Evolutionary conservation across 2,329 filamentous ascomycete species (phyloP).

Genomic region (Trichophyton rubrum): DNA sequence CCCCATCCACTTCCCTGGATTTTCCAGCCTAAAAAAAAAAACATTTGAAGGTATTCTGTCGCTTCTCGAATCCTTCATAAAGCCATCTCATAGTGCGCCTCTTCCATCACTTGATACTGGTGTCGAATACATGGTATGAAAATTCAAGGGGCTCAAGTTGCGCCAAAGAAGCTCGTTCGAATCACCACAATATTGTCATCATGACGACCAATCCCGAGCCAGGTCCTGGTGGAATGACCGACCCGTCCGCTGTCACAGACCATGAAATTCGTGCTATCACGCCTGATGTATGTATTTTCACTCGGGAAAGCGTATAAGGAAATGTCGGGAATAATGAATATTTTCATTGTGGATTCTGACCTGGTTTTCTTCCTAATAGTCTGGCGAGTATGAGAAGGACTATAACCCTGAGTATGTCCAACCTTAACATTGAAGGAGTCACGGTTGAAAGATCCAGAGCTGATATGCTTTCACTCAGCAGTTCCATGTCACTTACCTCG

Average conservation of each 20-base stretch:
- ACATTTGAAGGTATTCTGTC: background rate
- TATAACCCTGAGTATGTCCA: constrained; percentile 4
- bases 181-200: background rate
- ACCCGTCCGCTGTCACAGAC: background rate
- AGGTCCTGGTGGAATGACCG: background rate
- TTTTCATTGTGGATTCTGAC: background rate
- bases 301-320: background rate
- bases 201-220: background rate
- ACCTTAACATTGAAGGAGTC: background rate
- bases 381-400: background rate
- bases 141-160: background rate
- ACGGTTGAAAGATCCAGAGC: background rate
- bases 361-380: background rate
- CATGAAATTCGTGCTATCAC: background rate
- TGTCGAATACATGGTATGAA: background rate
- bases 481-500: constrained; percentile 7
- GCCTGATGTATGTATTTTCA: background rate
- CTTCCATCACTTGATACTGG: background rate
- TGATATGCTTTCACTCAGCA: background rate
- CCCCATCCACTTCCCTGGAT: constrained; percentile 1
- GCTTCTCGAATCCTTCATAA: background rate
- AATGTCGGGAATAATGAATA: background rate
- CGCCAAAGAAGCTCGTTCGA: background rate
- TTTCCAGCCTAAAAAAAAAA: background rate
- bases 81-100: background rate